These are phyloP conservation scores for Seminavis robusta DNA, from an alignment of 108 stramenopile species.

Conservation along the genomic window DNA sequence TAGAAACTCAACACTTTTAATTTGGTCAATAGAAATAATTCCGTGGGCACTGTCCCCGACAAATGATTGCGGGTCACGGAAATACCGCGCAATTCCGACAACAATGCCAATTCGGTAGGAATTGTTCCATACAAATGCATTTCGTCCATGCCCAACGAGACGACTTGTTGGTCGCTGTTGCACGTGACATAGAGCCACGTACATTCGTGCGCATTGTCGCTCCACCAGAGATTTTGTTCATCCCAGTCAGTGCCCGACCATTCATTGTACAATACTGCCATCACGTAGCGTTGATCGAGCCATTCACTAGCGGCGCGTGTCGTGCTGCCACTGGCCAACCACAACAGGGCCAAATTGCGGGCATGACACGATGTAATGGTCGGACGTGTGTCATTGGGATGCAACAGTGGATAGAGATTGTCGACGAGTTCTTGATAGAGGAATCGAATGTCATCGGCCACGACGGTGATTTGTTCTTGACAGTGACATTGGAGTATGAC, in stretches of 20 bases:
- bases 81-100: slow-evolving; percentile 31
- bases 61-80: slow-evolving; percentile 40
- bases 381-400: too few relatives aligned
- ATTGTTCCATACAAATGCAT: slow-evolving; percentile 4
- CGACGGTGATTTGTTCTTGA: too few relatives aligned
- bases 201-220: background rate
- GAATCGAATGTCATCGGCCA: too few relatives aligned
- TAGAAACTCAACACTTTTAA: slow-evolving; percentile 42
- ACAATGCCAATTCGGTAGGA: slow-evolving; percentile 41
- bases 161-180: background rate
- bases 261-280: too few relatives aligned
- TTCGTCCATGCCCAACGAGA: background rate
- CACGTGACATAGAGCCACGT: background rate
- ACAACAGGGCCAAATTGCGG: background rate
- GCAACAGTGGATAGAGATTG: too few relatives aligned
- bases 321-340: background rate
- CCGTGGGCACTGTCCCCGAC: slow-evolving; percentile 59
- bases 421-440: too few relatives aligned
- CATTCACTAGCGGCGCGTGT: too few relatives aligned
- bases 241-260: too few relatives aligned
- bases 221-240: too few relatives aligned
- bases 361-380: background rate
- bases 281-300: too few relatives aligned
- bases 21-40: slow-evolving; percentile 31
- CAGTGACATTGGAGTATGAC: too few relatives aligned